phyloP scores from a whole-genome alignment of 495 filamentous ascomycete genomes.

The Mytilinidion resinicola region DNA sequence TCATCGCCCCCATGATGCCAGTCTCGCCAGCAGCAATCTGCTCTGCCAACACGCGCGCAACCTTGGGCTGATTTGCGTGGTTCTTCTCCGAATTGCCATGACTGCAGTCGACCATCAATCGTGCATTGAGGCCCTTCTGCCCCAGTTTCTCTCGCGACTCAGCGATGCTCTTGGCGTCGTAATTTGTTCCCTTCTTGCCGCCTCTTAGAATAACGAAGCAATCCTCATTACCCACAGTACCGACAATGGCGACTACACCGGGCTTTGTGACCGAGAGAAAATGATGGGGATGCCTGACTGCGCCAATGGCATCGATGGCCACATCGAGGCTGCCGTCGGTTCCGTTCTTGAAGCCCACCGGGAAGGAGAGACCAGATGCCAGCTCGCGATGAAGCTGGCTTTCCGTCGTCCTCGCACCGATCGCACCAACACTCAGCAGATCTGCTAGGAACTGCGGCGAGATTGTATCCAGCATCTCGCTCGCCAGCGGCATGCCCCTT shows the following conservation, averaged over 20 bases:
- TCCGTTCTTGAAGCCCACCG: slow-evolving; percentile 99
- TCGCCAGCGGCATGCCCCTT: slow-evolving; percentile 96
- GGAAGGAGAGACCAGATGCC: slow-evolving; percentile 90
- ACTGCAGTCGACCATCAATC: slow-evolving; percentile 97
- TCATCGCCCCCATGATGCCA: slow-evolving; percentile 96
- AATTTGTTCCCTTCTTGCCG: slow-evolving; percentile 91
- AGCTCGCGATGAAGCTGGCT: slow-evolving; percentile 92
- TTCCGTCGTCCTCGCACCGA: slow-evolving; percentile 94
- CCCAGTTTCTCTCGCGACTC: slow-evolving; percentile 64
- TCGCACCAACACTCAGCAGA: slow-evolving; percentile 80
- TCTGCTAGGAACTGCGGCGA: slow-evolving; percentile 98
- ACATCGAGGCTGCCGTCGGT: slow-evolving; percentile 88
- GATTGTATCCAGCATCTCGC: slow-evolving; percentile 98
- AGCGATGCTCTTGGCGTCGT: slow-evolving; percentile 74
- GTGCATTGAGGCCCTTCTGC: slow-evolving; percentile 58
- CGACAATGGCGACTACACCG: slow-evolving; percentile 91
- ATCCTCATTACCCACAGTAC: slow-evolving; percentile 93
- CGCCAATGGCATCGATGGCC: slow-evolving; percentile 93
- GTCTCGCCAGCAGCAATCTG: slow-evolving; percentile 80
- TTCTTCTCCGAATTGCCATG: slow-evolving; percentile 95
- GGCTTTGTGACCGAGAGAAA: slow-evolving; percentile 99
- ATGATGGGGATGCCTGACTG: slow-evolving; percentile 88
- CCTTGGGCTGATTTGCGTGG: slow-evolving; percentile 96
- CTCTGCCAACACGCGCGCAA: slow-evolving; percentile 71
- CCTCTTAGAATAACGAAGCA: slow-evolving; percentile 97